phyloP scores from a whole-genome alignment of 139 green algal species.

The Micractinium conductrix region DNA sequence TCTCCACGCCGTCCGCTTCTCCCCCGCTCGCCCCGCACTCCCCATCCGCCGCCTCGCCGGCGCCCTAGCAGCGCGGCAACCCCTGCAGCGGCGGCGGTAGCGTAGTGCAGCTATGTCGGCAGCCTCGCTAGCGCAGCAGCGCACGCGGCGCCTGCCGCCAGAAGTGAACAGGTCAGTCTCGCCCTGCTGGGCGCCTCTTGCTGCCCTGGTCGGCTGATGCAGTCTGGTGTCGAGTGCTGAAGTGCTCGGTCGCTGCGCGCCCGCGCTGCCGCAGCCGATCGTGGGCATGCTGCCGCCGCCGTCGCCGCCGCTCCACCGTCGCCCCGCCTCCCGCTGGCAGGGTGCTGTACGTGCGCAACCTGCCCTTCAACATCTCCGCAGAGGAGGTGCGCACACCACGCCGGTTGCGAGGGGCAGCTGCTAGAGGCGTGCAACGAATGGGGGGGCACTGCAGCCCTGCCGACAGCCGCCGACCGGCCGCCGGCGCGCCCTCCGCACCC shows the following conservation, averaged over 20 bases:
- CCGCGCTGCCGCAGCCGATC: neutral
- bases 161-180: conserved; percentile 67
- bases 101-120: neutral
- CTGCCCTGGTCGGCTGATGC: neutral
- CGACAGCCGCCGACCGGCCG: neutral
- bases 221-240: neutral
- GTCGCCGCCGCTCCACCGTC: neutral
- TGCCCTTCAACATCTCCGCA: conserved; percentile 96
- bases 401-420: neutral
- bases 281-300: neutral
- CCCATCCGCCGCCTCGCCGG: too few species aligned
- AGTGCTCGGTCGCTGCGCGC: neutral
- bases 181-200: neutral
- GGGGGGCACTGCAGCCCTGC: neutral
- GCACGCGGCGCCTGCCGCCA: conserved; percentile 52
- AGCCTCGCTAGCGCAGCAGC: neutral
- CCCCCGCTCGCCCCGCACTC: too few species aligned
- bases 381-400: conserved; percentile 79
- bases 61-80: too few species aligned
- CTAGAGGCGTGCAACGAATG: too few species aligned
- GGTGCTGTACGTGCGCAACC: conserved; percentile 91
- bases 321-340: conserved; percentile 30
- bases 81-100: neutral
- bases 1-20: too few species aligned
- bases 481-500: too few species aligned